Percentiles rank a stretch among this genome's conserved stretches.
phyloP scores from a whole-genome alignment of 1,284 basidiomycete genomes.

The Farysia itapuensis region DNA sequence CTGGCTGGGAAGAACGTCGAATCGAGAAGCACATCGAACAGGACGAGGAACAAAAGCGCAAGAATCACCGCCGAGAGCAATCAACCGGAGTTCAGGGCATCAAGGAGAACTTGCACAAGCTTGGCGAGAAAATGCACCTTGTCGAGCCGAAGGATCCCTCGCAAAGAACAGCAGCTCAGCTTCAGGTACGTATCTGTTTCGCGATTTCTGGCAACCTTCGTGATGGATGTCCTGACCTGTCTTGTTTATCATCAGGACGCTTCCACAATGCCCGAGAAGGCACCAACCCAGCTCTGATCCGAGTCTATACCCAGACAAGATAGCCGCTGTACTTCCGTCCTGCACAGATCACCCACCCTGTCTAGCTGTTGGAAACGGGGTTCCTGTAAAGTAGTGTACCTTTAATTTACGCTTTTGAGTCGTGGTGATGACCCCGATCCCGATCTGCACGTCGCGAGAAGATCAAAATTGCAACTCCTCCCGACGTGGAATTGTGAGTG shows the following conservation, averaged over 20 bases:
- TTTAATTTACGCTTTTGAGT: too few relatives aligned
- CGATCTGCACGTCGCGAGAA: too few relatives aligned
- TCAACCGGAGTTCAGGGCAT: constrained; percentile 25
- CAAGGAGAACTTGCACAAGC: constrained; percentile 42
- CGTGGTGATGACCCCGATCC: too few relatives aligned
- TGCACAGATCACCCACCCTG: too few relatives aligned
- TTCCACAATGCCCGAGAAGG: constrained; percentile 40
- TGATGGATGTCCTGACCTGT: neutral
- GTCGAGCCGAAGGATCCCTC: constrained; percentile 36
- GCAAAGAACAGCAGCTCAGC: constrained; percentile 29
- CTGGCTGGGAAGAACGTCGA: constrained; percentile 41
- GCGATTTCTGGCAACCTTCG: neutral
- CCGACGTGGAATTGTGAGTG: too few relatives aligned
- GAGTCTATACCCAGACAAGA: neutral
- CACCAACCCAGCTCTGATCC: constrained; percentile 4
- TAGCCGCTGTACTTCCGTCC: too few relatives aligned
- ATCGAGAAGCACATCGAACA: constrained; percentile 22
- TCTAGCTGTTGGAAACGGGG: too few relatives aligned
- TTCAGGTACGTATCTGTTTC: constrained; percentile 23
- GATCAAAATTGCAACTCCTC: too few relatives aligned
- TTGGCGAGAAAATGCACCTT: constrained; percentile 47
- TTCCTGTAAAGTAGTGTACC: too few relatives aligned
- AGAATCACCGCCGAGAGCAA: constrained; percentile 20
- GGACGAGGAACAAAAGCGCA: constrained; percentile 14
- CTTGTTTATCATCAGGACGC: constrained; percentile 17